Percentiles rank a stretch among this genome's conserved stretches.
phyloP scores from a whole-genome alignment of 73 alveolate genomes.

The Durusdinium trenchii region DNA sequence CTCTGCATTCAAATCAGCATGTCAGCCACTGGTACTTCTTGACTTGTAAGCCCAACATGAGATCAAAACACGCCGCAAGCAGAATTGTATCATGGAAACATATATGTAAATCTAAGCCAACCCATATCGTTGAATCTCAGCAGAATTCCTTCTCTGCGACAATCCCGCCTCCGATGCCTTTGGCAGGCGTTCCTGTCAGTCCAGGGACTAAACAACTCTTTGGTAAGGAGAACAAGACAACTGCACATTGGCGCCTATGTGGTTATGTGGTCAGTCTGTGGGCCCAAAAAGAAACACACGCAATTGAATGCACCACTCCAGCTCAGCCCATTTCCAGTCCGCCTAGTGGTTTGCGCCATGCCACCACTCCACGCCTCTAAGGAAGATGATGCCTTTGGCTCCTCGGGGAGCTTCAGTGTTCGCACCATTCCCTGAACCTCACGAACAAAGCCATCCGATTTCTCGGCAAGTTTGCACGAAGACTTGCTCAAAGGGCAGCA shows the following conservation, averaged over 20 bases:
- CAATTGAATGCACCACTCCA: not conserved
- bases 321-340: not conserved
- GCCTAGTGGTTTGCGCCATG: not conserved
- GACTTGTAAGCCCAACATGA: not conserved
- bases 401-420: constrained; percentile 87
- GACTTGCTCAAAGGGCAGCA: not conserved
- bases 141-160: not conserved
- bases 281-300: not conserved
- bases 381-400: constrained; percentile 82
- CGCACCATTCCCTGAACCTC: constrained; percentile 77
- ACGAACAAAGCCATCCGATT: not conserved
- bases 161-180: constrained; percentile 33
- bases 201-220: not conserved
- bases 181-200: constrained; percentile 52
- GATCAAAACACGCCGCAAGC: not conserved
- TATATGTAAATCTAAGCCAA: not conserved
- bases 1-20: not conserved
- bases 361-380: constrained; percentile 14
- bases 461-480: not conserved
- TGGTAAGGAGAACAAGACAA: too few species aligned
- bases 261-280: not conserved
- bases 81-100: not conserved
- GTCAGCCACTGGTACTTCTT: not conserved
- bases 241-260: too few species aligned
- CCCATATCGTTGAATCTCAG: not conserved